Base-by-base conservation (phyloP, 768 basidiomycete genomes). In the Tremella fuciformis region DNA sequence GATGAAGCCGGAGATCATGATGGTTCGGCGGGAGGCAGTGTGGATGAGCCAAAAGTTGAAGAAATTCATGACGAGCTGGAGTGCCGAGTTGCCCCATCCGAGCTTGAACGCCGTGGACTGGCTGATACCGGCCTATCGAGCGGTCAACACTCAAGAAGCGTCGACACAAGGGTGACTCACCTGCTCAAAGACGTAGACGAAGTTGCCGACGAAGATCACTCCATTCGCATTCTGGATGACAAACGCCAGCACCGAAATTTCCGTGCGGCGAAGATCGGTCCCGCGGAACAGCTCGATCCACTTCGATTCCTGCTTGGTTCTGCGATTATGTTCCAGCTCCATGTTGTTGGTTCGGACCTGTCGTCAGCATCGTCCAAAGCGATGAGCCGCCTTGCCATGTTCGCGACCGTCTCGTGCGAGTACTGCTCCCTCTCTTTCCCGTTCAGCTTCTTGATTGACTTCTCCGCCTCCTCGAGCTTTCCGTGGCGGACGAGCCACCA, bases 241-340 rank as follows among this genome's bases (percentile, higher is more conserved):
- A 41, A 51, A 59, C 15, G 37, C 44, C 3, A 13, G 39, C 15
- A 42, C 29, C 51, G 21, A 22, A 29, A 57, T 49, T 34, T 57
- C 55, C 13, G 46, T 46, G 42, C 78, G 55, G 21, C 78, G 60
- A 0, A 69, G 57, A 56, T 80, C 76, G 59, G 69, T 57, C 15
- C 77, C 76, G 29, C 60, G 62, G 74, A 77, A 78, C 67, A 77
- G 77, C 58, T 79, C 77, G 18, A 57, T 22, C 26, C 24, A 61
- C 29, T 34, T 34, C 6, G 29, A 34, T 11, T 34, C 29, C 11
- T 34, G 29, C 29, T 34, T 34, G 29, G 29, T 34, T 34, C 29
- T 4, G 29, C 29, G 29, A 11, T 34, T 34, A 11, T 34, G 29
- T 46, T n/a, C 51, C 13, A 53, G 15, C 38, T 53, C 51, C 18